Conservation (phyloP, 2,329 filamentous ascomycete species). For the Epichloe gansuensis region DNA sequence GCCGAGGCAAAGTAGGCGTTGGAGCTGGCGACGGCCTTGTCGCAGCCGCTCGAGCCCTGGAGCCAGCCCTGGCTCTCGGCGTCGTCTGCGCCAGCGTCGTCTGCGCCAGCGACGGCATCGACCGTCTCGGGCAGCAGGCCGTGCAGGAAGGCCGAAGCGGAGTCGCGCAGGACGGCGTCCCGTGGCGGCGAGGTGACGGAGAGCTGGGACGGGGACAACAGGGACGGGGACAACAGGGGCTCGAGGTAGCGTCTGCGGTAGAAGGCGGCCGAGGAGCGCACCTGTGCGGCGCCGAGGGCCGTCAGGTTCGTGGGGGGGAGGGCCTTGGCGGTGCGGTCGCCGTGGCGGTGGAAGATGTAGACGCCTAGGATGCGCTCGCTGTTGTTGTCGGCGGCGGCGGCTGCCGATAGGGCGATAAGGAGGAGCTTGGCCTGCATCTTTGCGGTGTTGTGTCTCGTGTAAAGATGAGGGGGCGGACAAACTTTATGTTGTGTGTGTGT, state of each 20-base stretch:
- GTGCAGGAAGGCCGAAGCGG: constrained; percentile 69
- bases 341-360: constrained; percentile 83
- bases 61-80: constrained; percentile 45
- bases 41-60: constrained; percentile 44
- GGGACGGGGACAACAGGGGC: constrained; percentile 42
- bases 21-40: constrained; percentile 39
- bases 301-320: constrained; percentile 62
- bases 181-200: constrained; percentile 50
- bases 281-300: constrained; percentile 63
- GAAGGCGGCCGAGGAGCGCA: constrained; percentile 59
- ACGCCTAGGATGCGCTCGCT: constrained; percentile 63
- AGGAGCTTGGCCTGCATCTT: constrained; percentile 26
- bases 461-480: neutral
- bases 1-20: constrained; percentile 38
- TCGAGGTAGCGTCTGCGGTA: constrained; percentile 67
- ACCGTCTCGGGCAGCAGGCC: constrained; percentile 45
- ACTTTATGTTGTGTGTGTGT: too few species aligned
- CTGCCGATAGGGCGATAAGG: constrained; percentile 16
- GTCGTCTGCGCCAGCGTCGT: constrained; percentile 35
- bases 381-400: constrained; percentile 16
- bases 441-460: constrained; percentile 1
- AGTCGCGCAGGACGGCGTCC: constrained; percentile 69
- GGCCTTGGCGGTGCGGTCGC: constrained; percentile 72
- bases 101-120: constrained; percentile 39
- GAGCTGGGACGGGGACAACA: constrained; percentile 54